Evolutionary conservation across 345 rosid species (phyloP).

Genomic region (Arabis alpina): DNA sequence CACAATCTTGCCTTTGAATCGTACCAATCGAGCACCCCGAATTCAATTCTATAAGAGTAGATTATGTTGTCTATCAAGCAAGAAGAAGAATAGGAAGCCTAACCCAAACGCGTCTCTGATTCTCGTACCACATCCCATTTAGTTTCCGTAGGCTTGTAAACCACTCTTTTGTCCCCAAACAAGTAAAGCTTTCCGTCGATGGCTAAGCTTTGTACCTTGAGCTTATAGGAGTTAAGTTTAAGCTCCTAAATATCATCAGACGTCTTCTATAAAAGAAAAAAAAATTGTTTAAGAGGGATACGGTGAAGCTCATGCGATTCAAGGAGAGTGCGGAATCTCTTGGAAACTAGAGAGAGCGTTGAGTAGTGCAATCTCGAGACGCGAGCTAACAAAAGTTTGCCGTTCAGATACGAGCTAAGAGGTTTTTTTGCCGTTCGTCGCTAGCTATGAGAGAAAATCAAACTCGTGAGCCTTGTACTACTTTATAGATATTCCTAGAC

Average conservation of each 20-base stretch:
- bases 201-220: too few relatives aligned
- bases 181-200: conserved; percentile 6
- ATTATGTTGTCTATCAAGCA: conserved; percentile 60
- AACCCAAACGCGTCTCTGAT: conserved; percentile 52
- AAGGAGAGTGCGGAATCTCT: conserved; percentile 15
- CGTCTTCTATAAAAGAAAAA: too few relatives aligned
- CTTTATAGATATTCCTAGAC: neutral
- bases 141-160: conserved; percentile 4
- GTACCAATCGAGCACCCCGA: conserved; percentile 56
- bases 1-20: conserved; percentile 46
- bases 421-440: neutral
- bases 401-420: too few relatives aligned
- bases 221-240: too few relatives aligned
- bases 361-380: conserved; percentile 3
- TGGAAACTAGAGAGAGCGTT: conserved; percentile 23
- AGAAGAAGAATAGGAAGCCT: conserved; percentile 10
- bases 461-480: neutral
- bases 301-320: conserved; percentile 17
- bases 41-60: conserved; percentile 65
- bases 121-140: conserved; percentile 44
- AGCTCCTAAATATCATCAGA: too few relatives aligned
- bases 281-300: too few relatives aligned
- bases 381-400: too few relatives aligned
- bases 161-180: neutral
- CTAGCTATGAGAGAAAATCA: neutral